Evolutionary conservation across 768 basidiomycete genomes (phyloP).

Genomic region (Boletellus emodensis): DNA sequence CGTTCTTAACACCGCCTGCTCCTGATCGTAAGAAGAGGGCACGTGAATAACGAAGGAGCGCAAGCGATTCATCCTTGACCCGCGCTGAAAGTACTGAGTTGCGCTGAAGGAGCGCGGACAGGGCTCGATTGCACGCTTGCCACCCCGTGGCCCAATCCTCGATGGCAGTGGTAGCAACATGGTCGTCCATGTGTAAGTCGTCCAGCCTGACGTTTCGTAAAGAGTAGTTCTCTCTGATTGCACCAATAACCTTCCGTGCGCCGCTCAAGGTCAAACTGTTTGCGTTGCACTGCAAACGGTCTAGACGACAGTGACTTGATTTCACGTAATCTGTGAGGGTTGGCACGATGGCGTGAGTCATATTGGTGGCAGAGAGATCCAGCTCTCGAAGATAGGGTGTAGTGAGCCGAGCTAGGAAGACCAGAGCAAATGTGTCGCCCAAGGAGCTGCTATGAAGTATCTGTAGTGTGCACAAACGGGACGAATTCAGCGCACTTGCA

Average conservation of each 20-base stretch:
- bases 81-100: slow-evolving; percentile 40
- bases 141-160: slow-evolving; percentile 24
- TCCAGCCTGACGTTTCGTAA: slow-evolving; percentile 48
- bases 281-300: slow-evolving; percentile 50
- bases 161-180: slow-evolving; percentile 22
- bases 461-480: slow-evolving; percentile 47
- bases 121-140: slow-evolving; percentile 31
- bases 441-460: slow-evolving; percentile 48
- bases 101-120: slow-evolving; percentile 37
- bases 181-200: slow-evolving; percentile 36
- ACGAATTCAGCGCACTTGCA: slow-evolving; percentile 49
- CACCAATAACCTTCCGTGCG: slow-evolving; percentile 42
- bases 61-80: slow-evolving; percentile 45
- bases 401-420: slow-evolving; percentile 49
- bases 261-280: slow-evolving; percentile 49
- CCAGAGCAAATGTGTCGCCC: slow-evolving; percentile 46
- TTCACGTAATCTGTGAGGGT: slow-evolving; percentile 46
- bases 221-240: slow-evolving; percentile 46
- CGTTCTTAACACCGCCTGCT: not conserved
- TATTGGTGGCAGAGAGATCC: slow-evolving; percentile 48
- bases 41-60: slow-evolving; percentile 48
- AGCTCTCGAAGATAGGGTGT: slow-evolving; percentile 49
- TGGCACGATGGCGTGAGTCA: slow-evolving; percentile 41
- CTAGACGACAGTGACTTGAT: slow-evolving; percentile 47
- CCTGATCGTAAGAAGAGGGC: slow-evolving; percentile 42